These are phyloP conservation scores for Cyclotella baltica DNA, from an alignment of 108 stramenopile species.

Conservation along the genomic window DNA sequence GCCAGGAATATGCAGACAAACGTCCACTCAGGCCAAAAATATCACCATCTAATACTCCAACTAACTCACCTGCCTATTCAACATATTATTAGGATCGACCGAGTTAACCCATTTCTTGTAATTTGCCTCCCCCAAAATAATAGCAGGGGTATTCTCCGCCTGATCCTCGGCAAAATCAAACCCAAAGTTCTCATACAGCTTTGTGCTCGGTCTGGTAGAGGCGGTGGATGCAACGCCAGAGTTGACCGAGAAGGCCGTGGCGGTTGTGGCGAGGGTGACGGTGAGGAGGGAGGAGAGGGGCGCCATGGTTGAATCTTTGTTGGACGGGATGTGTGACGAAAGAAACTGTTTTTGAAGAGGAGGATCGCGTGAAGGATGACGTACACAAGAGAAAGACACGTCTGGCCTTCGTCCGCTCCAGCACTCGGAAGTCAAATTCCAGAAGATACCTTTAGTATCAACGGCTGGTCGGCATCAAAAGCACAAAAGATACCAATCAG, in stretches of 20 bases:
- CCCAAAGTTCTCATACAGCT: slow-evolving; percentile 74
- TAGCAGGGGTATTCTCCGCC: slow-evolving; percentile 76
- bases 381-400: not conserved
- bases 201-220: slow-evolving; percentile 22
- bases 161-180: slow-evolving; percentile 86
- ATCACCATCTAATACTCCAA: not conserved
- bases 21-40: not conserved
- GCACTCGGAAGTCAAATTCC: too few relatives aligned
- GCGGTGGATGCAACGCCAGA: not conserved
- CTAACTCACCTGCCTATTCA: slow-evolving; percentile 83
- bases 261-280: slow-evolving; percentile 43
- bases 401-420: not conserved
- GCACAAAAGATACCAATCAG: too few relatives aligned
- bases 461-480: too few relatives aligned
- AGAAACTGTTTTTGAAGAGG: too few relatives aligned
- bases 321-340: slow-evolving; percentile 1
- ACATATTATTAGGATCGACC: slow-evolving; percentile 71
- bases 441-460: too few relatives aligned
- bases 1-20: not conserved
- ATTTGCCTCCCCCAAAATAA: slow-evolving; percentile 82
- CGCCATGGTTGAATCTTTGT: slow-evolving; percentile 34
- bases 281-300: slow-evolving; percentile 50
- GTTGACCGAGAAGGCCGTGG: slow-evolving; percentile 46
- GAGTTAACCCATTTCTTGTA: slow-evolving; percentile 88
- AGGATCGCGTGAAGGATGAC: too few relatives aligned